Percentiles rank a stretch among this genome's conserved stretches.
phyloP scores from a whole-genome alignment of 305 asterid genomes.

The Fraxinus xanthoxyloides region DNA sequence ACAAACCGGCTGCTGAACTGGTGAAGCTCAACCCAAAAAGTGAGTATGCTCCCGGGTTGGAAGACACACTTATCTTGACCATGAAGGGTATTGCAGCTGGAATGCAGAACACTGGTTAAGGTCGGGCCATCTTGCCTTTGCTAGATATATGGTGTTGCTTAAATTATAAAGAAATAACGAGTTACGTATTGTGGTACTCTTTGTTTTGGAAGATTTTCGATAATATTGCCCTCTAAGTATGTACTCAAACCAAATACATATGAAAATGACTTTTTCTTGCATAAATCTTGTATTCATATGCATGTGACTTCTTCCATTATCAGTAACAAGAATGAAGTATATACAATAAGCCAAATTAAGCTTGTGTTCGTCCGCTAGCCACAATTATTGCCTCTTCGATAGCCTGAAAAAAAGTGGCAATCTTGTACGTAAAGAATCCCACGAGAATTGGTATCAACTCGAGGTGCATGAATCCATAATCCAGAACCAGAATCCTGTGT shows the following conservation, averaged over 20 bases:
- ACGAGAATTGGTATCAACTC: slow-evolving; percentile 86
- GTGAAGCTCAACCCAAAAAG: slow-evolving; percentile 69
- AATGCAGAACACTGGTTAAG: slow-evolving; percentile 74
- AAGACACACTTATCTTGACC: slow-evolving; percentile 78
- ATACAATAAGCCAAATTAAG: slow-evolving; percentile 12
- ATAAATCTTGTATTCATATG: not conserved
- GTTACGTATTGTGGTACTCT: not conserved
- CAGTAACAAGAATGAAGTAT: not conserved
- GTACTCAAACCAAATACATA: not conserved
- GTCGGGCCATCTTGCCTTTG: not conserved
- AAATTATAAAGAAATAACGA: not conserved
- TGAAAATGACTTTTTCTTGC: not conserved
- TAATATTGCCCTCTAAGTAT: not conserved
- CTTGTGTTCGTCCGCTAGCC: slow-evolving; percentile 39
- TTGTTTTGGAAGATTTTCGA: not conserved
- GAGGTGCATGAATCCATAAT: slow-evolving; percentile 74
- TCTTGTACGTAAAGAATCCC: slow-evolving; percentile 93
- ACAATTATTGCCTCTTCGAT: slow-evolving; percentile 56
- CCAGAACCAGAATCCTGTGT: slow-evolving; percentile 78
- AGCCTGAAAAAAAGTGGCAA: slow-evolving; percentile 68
- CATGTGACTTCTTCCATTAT: not conserved
- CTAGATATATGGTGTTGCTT: not conserved
- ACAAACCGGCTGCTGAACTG: slow-evolving; percentile 62
- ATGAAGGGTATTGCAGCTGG: slow-evolving; percentile 91
- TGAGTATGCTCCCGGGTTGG: slow-evolving; percentile 76